Base-by-base conservation (phyloP, 257 asterid species). In the Plectranthus barbatus region DNA sequence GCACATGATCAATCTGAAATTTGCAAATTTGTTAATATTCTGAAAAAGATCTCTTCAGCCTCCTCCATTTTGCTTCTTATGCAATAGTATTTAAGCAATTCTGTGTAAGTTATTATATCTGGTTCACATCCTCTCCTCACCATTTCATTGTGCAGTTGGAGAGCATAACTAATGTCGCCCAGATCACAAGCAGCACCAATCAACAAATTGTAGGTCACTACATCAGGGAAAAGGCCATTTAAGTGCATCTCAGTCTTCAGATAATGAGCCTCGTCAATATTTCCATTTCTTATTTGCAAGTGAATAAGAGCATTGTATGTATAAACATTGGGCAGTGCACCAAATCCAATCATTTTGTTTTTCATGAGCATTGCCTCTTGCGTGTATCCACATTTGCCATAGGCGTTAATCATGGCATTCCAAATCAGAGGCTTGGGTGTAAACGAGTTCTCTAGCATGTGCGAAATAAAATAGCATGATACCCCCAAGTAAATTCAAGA, bases 61-160 rank as follows among this genome's bases (percentile, higher is more conserved):
- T 74, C 84, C 67, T 74, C 55, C 78, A 83, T 53, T 69, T 71
- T 78, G 73, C 73, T 79, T 67, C 64, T 71, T 67, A 70, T 11
- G 78, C 89, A 81, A 57, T 75, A 87, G 76, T 82, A 82, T 78
- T 74, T 84, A 3, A 92, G 74, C 55, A 83, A 67, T 68, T 77
- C 80, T 8, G 97, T 86, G 47, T 80, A 89, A n/a, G 99, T 89
- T 64, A 92, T 68, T 69, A 77, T 71, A 82, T 89, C 95, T 44
- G 97, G 96, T 41, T 70, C 50, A 57, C 56, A 71, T 33, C 97
- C 89, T 21, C 74, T 69, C 72, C 79, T 70, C 56, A 74, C 49
- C 89, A 92, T 86, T 73, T 92, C 88, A 54, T 80, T 60, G 23
- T 77, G 66, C 41, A 89, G 70, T 51, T 68, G 76, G 41, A 79